These are phyloP conservation scores for Wickerhamomyces canadensis DNA, from an alignment of 805 yeast species.

Conservation along the genomic window DNA sequence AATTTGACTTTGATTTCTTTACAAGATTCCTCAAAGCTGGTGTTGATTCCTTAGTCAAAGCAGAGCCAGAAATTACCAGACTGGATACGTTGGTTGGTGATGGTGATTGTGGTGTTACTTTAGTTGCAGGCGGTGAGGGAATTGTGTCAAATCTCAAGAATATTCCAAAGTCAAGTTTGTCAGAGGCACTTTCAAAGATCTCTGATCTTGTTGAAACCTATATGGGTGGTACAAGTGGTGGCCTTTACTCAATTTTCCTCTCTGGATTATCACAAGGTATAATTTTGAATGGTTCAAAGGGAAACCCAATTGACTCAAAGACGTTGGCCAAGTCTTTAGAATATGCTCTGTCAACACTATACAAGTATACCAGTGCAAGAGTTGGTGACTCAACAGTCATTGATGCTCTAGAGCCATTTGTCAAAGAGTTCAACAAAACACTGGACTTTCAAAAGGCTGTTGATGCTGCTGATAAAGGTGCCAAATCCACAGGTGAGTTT, in stretches of 20 bases:
- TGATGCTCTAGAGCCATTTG: slow-evolving; percentile 87
- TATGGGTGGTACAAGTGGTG: slow-evolving; percentile 99
- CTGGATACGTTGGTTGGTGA: slow-evolving; percentile 91
- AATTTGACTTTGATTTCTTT: slow-evolving; percentile 28
- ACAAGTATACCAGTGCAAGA: slow-evolving; percentile 84
- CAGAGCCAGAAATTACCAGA: slow-evolving; percentile 81
- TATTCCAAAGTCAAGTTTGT: slow-evolving; percentile 34
- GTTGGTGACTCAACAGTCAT: slow-evolving; percentile 84
- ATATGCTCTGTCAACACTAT: slow-evolving; percentile 65
- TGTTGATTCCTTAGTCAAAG: slow-evolving; percentile 46
- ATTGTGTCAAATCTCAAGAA: slow-evolving; percentile 48
- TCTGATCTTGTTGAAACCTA: slow-evolving; percentile 80
- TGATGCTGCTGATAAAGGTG: slow-evolving; percentile 67
- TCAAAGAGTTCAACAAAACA: slow-evolving; percentile 48
- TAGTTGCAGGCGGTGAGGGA: slow-evolving; percentile 76
- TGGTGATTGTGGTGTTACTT: slow-evolving; percentile 95
- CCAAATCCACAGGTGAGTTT: slow-evolving; percentile 64
- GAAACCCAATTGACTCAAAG: slow-evolving; percentile 24
- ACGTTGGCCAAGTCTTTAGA: slow-evolving; percentile 43
- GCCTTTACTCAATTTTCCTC: slow-evolving; percentile 78
- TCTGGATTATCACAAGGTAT: slow-evolving; percentile 66
- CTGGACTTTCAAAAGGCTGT: slow-evolving; percentile 56
- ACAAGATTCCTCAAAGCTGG: slow-evolving; percentile 38
- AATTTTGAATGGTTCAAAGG: slow-evolving; percentile 23
- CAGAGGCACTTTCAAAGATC: slow-evolving; percentile 59